Evolutionary conservation across 2,329 filamentous ascomycete species (phyloP), one percentile per base, ranked within the genome.

Genomic region (Pleurostoma richardsiae): DNA sequence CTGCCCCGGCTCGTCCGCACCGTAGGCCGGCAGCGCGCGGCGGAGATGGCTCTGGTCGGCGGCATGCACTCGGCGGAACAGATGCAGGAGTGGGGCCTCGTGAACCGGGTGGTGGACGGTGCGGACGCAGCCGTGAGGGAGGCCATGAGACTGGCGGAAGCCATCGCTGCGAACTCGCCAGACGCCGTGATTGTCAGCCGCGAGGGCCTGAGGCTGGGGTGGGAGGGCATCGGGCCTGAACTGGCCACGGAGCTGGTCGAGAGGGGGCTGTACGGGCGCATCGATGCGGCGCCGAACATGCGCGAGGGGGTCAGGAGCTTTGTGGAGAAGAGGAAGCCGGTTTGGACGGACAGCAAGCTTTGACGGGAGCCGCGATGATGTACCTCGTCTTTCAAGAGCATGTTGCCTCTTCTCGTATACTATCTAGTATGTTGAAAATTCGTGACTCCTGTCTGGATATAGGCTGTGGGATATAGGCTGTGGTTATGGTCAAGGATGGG

Each of bases 141-240:
- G 56, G 85, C 86, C 30, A 54, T 91, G 36, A 66, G 68, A 49
- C 72, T 85, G 62, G 88, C 87, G 10, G 65, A 61, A 39, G 67
- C 73, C 59, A 76, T 91, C 55, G 79, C 79, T 19, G 74, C 60
- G 49, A 85, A 86, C 63, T 88, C 83, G 54, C 88, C 88, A 3
- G 88, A 94, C 64, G 75, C 84, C 28, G 79, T 92, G 30, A 80
- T 91, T 56, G 84, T 89, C n/a, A 84, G 73, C 49, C 74, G 86
- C 27, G 83, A 84, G 59, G 88, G 86, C 0, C 59, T 94, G 43
- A 79, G 85, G 63, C 65, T 86, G 52, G 86, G 84, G 0, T 90
- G 85, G 86, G 86, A 89, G 56, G 77, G 74, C 1, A 66, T 83
- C 26, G 80, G 83, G 8, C 85, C 83, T 0, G 80, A 83, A 61